Percentiles rank a stretch among this genome's conserved stretches.
phyloP scores from a whole-genome alignment of 2,329 filamentous ascomycete genomes.

The Ascochyta lentis region DNA sequence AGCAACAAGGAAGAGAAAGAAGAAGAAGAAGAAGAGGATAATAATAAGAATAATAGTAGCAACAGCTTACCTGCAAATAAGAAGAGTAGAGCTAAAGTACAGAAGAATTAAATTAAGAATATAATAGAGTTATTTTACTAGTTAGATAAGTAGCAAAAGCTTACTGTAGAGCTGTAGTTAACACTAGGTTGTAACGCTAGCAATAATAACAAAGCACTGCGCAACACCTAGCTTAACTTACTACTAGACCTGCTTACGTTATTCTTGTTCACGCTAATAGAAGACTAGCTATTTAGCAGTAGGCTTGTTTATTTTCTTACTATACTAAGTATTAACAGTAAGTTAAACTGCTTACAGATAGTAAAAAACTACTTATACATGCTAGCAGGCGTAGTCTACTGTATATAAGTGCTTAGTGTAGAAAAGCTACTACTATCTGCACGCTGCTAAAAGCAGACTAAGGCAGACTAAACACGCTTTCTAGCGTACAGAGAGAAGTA shows the following conservation, averaged over 20 bases:
- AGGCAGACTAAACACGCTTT: background rate
- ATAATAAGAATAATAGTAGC: too few relatives aligned
- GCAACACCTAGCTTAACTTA: too few relatives aligned
- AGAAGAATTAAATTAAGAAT: too few relatives aligned
- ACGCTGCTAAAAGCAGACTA: conserved; percentile 19
- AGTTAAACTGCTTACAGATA: conserved; percentile 11
- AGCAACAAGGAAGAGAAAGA: background rate
- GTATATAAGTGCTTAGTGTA: conserved; percentile 20
- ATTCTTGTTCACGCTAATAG: background rate
- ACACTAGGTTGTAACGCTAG: too few relatives aligned
- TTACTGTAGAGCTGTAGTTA: too few relatives aligned
- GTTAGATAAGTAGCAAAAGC: too few relatives aligned
- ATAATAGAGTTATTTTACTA: too few relatives aligned
- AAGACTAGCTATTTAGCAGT: too few relatives aligned
- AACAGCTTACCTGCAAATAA: too few relatives aligned
- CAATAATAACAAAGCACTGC: too few relatives aligned
- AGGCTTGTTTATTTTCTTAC: conserved; percentile 1
- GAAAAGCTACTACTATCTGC: conserved; percentile 16
- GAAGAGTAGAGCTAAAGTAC: too few relatives aligned
- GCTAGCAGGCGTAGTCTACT: conserved; percentile 26
- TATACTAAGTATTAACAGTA: conserved; percentile 1
- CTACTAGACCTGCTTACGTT: background rate
- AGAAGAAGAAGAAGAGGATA: too few relatives aligned
- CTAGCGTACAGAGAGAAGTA: background rate
- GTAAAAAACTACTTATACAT: conserved; percentile 26